Evolutionary conservation across 305 asterid species (phyloP).

Genomic region (Rubia balearica): DNA sequence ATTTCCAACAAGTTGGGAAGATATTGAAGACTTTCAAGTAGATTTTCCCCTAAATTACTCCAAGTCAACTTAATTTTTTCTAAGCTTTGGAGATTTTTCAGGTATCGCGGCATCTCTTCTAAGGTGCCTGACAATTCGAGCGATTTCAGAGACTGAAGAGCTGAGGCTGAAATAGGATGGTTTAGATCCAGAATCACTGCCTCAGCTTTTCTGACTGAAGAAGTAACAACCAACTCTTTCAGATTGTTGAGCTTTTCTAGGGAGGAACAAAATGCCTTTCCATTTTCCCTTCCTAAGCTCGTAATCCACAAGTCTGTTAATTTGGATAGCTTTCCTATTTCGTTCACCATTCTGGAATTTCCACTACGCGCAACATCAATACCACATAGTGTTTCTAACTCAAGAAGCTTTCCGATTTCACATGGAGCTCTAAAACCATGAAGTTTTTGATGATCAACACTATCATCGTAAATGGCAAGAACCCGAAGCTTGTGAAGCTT

Average conservation of each 20-base stretch:
- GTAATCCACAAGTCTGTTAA: constrained; percentile 2
- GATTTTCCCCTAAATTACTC: background rate
- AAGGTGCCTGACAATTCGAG: background rate
- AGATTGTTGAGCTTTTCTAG: constrained; percentile 14
- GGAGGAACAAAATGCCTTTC: constrained; percentile 15
- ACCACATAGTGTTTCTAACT: background rate
- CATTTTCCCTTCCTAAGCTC: constrained; percentile 15
- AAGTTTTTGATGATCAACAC: too few relatives aligned
- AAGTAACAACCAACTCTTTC: background rate
- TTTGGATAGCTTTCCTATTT: constrained; percentile 3
- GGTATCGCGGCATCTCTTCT: background rate
- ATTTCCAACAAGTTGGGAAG: background rate
- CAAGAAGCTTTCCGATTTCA: constrained; percentile 8
- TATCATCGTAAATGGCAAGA: background rate
- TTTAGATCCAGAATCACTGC: background rate
- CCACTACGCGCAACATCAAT: background rate
- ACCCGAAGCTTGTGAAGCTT: background rate
- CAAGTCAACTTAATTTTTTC: background rate
- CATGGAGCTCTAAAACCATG: constrained; percentile 20
- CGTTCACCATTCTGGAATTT: background rate
- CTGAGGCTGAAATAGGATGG: background rate
- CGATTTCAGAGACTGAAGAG: background rate
- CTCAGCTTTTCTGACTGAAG: background rate
- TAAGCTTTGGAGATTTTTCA: background rate
- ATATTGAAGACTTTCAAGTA: background rate